These are phyloP conservation scores for Phellinidium pouzarii DNA, from an alignment of 1,284 basidiomycete species.

Conservation along the genomic window DNA sequence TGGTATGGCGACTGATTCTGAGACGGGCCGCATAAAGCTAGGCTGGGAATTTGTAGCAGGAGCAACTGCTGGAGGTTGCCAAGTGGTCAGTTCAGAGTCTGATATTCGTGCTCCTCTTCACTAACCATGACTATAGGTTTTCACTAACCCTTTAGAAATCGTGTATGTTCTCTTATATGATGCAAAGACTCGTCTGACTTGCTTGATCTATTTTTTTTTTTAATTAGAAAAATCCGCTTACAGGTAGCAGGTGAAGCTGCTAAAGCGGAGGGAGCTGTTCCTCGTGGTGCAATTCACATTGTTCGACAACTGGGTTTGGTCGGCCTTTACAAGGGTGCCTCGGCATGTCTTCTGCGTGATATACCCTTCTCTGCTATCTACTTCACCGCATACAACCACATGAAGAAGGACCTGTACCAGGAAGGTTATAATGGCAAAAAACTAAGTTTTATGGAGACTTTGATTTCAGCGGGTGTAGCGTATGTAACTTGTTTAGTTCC, in stretches of 20 bases:
- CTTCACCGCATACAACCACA: conserved; percentile 74
- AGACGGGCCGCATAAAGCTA: conserved; percentile 88
- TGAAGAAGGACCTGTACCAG: conserved; percentile 90
- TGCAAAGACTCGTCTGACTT: background rate
- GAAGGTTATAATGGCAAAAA: conserved; percentile 96
- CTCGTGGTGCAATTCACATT: conserved; percentile 88
- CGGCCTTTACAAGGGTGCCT: conserved; percentile 88
- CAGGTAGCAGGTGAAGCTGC: conserved; percentile 96
- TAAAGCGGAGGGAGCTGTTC: conserved; percentile 70
- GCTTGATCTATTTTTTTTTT: conserved; percentile 17
- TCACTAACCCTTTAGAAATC: conserved; percentile 94
- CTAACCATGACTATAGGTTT: conserved; percentile 48
- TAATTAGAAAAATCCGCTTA: conserved; percentile 84
- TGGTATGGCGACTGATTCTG: conserved; percentile 80
- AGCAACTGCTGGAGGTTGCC: conserved; percentile 91
- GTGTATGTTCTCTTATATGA: conserved; percentile 47
- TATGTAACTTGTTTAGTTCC: conserved; percentile 30
- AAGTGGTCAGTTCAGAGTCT: conserved; percentile 57
- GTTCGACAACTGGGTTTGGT: conserved; percentile 88
- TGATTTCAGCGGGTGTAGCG: conserved; percentile 78
- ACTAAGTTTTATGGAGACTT: conserved; percentile 85
- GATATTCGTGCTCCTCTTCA: conserved; percentile 19
- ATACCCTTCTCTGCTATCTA: conserved; percentile 91
- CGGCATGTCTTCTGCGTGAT: conserved; percentile 85
- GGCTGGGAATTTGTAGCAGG: conserved; percentile 88